Evolutionary conservation across 2,329 filamentous ascomycete genomes (phyloP), one percentile per base, ranked within the genome.

Genomic region (Juglanconis sp.): DNA sequence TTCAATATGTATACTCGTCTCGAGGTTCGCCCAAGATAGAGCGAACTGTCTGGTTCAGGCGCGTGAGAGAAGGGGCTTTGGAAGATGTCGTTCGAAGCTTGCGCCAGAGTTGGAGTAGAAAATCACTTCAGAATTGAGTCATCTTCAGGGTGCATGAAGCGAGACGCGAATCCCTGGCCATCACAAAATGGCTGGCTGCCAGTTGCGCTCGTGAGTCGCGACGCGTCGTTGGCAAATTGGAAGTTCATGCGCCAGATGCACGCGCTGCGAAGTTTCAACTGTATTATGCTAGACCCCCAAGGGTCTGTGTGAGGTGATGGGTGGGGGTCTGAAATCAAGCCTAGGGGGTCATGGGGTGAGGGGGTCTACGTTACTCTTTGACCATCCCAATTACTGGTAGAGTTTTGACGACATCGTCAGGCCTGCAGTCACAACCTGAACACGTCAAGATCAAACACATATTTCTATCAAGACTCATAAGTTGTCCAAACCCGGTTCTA

Each of bases 201-300:
- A 36, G 46, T 48, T 48, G 50, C 42, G 56, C 42, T 59, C 31
- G 42, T 15, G 46, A 48, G 36, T 38, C 56, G 56, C 56, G 56
- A 53, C 56, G 56, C 50, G 56, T 42, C 35, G 11, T 24, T 15
- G 30, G 40, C 35, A 59, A 59, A 30, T 53, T 53, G 52, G 49
- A 38, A 24, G 34, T 59, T 59, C 56, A 59, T 59, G 56, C 56
- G 56, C 44, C 47, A 1, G 17, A 40, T 56, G 31, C 53, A 10
- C 13, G 17, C 17, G 17, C 17, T 24, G 17, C 17, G 17, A 24
- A 24, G 17, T 24, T 24, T 24, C 17, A 2, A 1, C 17, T 24
- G 17, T 24, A 24, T 24, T 24, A 32, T 24, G 36, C 51, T 42
- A 47, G n/a, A 3, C 46, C 10, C 15, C 4, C 4, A 32, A 3